phyloP scores from a whole-genome alignment of 805 yeast species.

The Candida morakotiae region DNA sequence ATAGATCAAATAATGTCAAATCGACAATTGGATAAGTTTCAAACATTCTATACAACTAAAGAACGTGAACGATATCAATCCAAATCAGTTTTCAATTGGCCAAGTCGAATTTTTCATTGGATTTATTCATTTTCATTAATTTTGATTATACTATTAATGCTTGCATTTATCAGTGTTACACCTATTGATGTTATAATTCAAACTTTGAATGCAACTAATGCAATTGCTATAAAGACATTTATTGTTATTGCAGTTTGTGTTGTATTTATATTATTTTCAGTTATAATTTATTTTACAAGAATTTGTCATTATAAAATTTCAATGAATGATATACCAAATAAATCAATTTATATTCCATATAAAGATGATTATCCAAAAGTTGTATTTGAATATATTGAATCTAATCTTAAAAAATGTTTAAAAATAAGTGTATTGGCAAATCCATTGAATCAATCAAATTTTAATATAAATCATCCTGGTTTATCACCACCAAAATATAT shows the following conservation, averaged over 20 bases:
- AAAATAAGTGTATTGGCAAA: slow-evolving; percentile 32
- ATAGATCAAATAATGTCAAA: not conserved
- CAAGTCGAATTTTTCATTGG: slow-evolving; percentile 22
- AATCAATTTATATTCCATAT: slow-evolving; percentile 58
- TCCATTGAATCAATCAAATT: slow-evolving; percentile 24
- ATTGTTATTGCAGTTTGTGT: slow-evolving; percentile 74
- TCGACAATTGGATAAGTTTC: not conserved
- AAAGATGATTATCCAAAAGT: slow-evolving; percentile 44
- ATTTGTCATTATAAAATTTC: slow-evolving; percentile 53
- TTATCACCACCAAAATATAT: slow-evolving; percentile 39
- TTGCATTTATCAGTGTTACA: slow-evolving; percentile 64
- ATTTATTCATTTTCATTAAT: slow-evolving; percentile 25
- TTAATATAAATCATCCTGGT: slow-evolving; percentile 34
- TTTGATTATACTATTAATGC: slow-evolving; percentile 17
- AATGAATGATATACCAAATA: slow-evolving; percentile 72
- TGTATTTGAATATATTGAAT: slow-evolving; percentile 21
- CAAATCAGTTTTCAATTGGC: slow-evolving; percentile 11
- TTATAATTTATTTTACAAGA: slow-evolving; percentile 55
- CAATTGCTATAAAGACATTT: slow-evolving; percentile 69
- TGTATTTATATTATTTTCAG: slow-evolving; percentile 47
- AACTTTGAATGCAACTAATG: slow-evolving; percentile 48
- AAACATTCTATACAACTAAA: slow-evolving; percentile 2
- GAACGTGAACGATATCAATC: not conserved
- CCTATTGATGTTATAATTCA: slow-evolving; percentile 76
- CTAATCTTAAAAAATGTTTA: slow-evolving; percentile 22